These are phyloP conservation scores for Mucor lusitanicus DNA, from an alignment of 371 early-diverging fungal species.

Conservation along the genomic window DNA sequence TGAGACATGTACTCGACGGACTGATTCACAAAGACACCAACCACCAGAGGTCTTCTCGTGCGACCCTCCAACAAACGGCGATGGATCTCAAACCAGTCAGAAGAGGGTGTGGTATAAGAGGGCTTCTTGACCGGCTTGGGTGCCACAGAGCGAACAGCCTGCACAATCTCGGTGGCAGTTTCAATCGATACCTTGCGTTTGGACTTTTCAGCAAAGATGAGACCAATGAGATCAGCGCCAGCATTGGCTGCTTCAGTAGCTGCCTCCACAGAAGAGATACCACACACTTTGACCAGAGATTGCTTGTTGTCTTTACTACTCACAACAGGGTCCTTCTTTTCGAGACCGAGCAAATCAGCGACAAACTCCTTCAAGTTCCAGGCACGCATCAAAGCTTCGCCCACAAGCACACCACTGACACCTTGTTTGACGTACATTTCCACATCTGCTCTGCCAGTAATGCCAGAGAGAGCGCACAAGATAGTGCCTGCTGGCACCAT, in stretches of 20 bases:
- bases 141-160: slow-evolving; percentile 48
- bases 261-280: slow-evolving; percentile 79
- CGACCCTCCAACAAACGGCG: slow-evolving; percentile 48
- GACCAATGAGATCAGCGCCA: slow-evolving; percentile 88
- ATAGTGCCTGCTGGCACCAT: slow-evolving; percentile 76
- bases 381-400: slow-evolving; percentile 94
- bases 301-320: not conserved
- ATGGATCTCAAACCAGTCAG: slow-evolving; percentile 65
- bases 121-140: slow-evolving; percentile 26
- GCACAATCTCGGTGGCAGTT: slow-evolving; percentile 65
- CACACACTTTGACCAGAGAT: slow-evolving; percentile 89
- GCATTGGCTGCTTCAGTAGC: slow-evolving; percentile 77
- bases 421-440: slow-evolving; percentile 74
- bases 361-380: slow-evolving; percentile 77
- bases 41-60: slow-evolving; percentile 73
- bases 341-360: slow-evolving; percentile 57
- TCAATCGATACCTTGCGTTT: slow-evolving; percentile 65
- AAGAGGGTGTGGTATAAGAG: not conserved
- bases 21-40: slow-evolving; percentile 94
- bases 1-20: slow-evolving; percentile 73
- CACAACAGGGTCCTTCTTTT: slow-evolving; percentile 36
- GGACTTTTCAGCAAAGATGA: slow-evolving; percentile 84
- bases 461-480: slow-evolving; percentile 90
- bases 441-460: slow-evolving; percentile 83
- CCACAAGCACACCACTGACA: slow-evolving; percentile 88